These are phyloP conservation scores for Neurospora pannonica DNA, from an alignment of 495 filamentous ascomycete species.

Conservation along the genomic window DNA sequence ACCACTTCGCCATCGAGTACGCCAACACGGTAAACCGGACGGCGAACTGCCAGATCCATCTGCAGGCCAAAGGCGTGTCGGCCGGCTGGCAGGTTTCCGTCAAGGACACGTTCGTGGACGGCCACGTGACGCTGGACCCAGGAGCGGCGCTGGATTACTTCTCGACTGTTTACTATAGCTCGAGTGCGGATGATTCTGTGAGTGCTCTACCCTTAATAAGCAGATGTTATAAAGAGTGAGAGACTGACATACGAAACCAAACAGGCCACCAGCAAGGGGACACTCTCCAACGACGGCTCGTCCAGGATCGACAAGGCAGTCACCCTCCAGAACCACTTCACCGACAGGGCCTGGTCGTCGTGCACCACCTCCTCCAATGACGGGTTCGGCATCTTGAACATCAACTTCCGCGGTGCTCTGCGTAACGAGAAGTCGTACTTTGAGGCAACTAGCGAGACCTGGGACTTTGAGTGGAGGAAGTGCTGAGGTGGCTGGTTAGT, in stretches of 20 bases:
- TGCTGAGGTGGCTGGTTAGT: slow-evolving; percentile 18
- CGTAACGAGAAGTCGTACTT: slow-evolving; percentile 28
- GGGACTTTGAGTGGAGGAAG: slow-evolving; percentile 33
- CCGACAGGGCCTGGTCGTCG: slow-evolving; percentile 26
- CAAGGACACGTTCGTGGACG: slow-evolving; percentile 21
- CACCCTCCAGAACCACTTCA: slow-evolving; percentile 19
- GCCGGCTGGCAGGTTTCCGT: slow-evolving; percentile 37
- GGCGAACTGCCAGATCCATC: slow-evolving; percentile 32
- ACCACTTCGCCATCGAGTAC: slow-evolving; percentile 22
- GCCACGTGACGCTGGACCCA: slow-evolving; percentile 25
- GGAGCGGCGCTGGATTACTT: slow-evolving; percentile 26
- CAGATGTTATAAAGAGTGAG: too few species aligned
- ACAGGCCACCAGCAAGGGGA: slow-evolving; percentile 19
- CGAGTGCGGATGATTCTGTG: slow-evolving; percentile 28
- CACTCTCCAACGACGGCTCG: slow-evolving; percentile 17
- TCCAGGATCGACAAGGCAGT: slow-evolving; percentile 21
- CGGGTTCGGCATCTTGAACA: slow-evolving; percentile 32
- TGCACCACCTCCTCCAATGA: slow-evolving; percentile 20
- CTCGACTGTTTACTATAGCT: slow-evolving; percentile 32
- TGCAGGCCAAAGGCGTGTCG: slow-evolving; percentile 22
- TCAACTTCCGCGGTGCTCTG: slow-evolving; percentile 37
- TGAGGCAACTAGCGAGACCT: slow-evolving; percentile 30
- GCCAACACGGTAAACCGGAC: slow-evolving; percentile 19
- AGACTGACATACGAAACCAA: too few species aligned
- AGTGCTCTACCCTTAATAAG: too few species aligned